These are phyloP conservation scores for Sutorius australiensis DNA, from an alignment of 768 basidiomycete species.

Conservation along the genomic window DNA sequence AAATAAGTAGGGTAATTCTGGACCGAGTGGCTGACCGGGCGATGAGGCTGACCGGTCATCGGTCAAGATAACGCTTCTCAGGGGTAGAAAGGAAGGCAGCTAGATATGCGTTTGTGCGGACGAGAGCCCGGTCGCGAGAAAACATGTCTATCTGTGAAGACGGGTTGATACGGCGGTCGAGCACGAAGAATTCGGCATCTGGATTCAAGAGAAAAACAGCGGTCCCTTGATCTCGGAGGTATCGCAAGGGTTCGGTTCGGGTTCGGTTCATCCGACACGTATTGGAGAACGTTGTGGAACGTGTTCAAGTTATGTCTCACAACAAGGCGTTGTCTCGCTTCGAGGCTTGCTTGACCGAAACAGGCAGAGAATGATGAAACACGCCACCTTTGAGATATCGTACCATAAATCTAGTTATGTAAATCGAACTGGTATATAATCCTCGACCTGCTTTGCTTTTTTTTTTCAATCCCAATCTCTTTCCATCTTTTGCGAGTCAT, in stretches of 20 bases:
- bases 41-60: slow-evolving; percentile 11
- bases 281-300: neutral
- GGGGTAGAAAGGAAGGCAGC: neutral
- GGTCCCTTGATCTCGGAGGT: neutral
- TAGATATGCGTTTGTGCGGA: neutral
- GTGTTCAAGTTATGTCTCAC: neutral
- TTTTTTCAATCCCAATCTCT: neutral
- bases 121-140: neutral
- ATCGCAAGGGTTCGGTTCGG: neutral
- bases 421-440: slow-evolving; percentile 27
- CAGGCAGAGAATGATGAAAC: slow-evolving; percentile 17
- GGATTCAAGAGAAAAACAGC: neutral
- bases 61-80: neutral
- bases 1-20: neutral
- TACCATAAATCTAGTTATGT: slow-evolving; percentile 31
- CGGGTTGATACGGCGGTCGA: neutral
- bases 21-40: slow-evolving; percentile 6
- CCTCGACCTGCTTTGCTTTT: neutral
- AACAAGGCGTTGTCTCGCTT: neutral
- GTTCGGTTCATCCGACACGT: neutral
- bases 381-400: slow-evolving; percentile 27
- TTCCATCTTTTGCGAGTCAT: slow-evolving; percentile 9
- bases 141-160: neutral
- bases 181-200: neutral
- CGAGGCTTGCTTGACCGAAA: neutral